Base-by-base conservation (phyloP, 2,329 filamentous ascomycete genomes). In the Neospermospora avenae region DNA sequence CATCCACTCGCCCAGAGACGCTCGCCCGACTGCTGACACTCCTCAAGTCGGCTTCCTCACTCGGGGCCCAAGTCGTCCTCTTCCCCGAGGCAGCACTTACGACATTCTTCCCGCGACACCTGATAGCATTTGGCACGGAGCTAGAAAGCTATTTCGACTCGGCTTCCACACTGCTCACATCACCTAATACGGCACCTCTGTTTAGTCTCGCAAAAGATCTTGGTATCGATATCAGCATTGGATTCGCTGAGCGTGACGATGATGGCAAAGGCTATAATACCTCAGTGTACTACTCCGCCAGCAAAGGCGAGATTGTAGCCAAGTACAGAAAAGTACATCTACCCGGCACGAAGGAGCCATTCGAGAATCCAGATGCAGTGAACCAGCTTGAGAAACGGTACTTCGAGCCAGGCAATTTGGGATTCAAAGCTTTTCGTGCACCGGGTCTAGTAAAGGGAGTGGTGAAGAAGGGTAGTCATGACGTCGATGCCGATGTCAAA, bases 281-380 rank as follows among this genome's bases (percentile, higher is more conserved):
- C 4, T 73, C 71, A 46, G 71, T 83, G 14, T 84, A 83, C 66
- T 84, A 77, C 69, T 81, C 79, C 2, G 77, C 77, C 1, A 70
- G 70, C 5, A 67, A 71, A 31, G 74, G 72, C 18, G 67, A 72
- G 46, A 74, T 81, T 6, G 67, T 84, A 22, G 74, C 73, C 31
- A 84, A 82, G 65, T 84, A 84, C 66, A 75, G 81, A 61, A 84
- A 84, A 68, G 74, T 83, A 1, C 81, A 84, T 65, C 72, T 84
- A 3, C 81, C 81, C 0, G 81, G 81, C 0, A 78, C 78, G 2
- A 72, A 75, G n/a, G 80, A 82, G 66, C 80, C 81, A 11, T 77
- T 80, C 34, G 72, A 75, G 3, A 75, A 79, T 42, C 77, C 79
- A 3, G 72, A 76, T 3, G 78, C 77, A 1, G 76, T 77, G 3